Percentiles rank a stretch among this genome's conserved stretches.
These are phyloP conservation scores for Lophiotrema nucula DNA, from an alignment of 495 filamentous ascomycete species.

Conservation along the genomic window DNA sequence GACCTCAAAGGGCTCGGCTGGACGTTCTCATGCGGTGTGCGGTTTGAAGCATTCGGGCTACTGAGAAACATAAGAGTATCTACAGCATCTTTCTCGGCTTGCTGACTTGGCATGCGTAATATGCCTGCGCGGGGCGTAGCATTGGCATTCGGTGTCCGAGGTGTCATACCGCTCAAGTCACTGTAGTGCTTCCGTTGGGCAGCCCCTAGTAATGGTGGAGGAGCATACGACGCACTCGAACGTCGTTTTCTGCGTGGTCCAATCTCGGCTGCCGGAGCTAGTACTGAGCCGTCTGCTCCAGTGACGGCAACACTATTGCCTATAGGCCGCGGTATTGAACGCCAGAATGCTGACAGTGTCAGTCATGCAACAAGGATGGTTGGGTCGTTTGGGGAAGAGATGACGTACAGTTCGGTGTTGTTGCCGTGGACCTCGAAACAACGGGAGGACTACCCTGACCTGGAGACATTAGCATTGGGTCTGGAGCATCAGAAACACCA, in stretches of 20 bases:
- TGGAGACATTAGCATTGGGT: slow-evolving; percentile 26
- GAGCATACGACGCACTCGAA: slow-evolving; percentile 28
- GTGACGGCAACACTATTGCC: not conserved
- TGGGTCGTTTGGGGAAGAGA: not conserved
- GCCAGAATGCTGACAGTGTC: slow-evolving; percentile 26
- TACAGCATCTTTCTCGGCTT: slow-evolving; percentile 82
- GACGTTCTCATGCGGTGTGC: slow-evolving; percentile 25
- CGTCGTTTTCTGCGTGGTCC: slow-evolving; percentile 32
- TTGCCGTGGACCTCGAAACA: slow-evolving; percentile 7
- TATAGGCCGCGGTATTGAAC: not conserved
- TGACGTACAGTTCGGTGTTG: slow-evolving; percentile 19
- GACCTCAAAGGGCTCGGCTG: slow-evolving; percentile 29
- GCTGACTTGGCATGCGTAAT: slow-evolving; percentile 60
- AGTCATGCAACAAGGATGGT: not conserved
- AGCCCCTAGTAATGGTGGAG: slow-evolving; percentile 24
- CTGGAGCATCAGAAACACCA: slow-evolving; percentile 31
- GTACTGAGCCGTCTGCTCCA: slow-evolving; percentile 6
- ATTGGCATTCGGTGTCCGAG: slow-evolving; percentile 25
- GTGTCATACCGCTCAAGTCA: slow-evolving; percentile 16
- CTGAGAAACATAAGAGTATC: slow-evolving; percentile 86
- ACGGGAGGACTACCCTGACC: slow-evolving; percentile 22
- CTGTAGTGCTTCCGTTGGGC: slow-evolving; percentile 32
- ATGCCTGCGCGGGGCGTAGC: slow-evolving; percentile 28
- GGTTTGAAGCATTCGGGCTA: slow-evolving; percentile 69
- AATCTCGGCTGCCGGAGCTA: slow-evolving; percentile 34